phyloP scores from a whole-genome alignment of 1,139 yeast genomes.

The Scheffersomyces lignicola region DNA sequence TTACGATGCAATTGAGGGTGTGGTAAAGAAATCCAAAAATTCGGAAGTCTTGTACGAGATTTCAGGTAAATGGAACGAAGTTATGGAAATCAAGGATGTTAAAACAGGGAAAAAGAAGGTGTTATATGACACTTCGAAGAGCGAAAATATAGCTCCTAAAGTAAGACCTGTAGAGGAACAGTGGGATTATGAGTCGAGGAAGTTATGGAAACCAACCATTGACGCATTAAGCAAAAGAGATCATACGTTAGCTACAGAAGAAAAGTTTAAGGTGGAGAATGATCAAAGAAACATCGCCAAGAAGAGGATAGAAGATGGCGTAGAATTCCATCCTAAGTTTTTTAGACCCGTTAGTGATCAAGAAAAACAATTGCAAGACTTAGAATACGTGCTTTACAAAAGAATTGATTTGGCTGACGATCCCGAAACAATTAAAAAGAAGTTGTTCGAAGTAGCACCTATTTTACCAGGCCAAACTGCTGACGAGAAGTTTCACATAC shows the following conservation, averaged over 20 bases:
- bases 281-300: slow-evolving; percentile 75
- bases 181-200: slow-evolving; percentile 76
- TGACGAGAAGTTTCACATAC: slow-evolving; percentile 62
- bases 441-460: slow-evolving; percentile 66
- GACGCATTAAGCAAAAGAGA: slow-evolving; percentile 74
- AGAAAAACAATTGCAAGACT: slow-evolving; percentile 26
- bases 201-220: slow-evolving; percentile 78
- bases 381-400: slow-evolving; percentile 69
- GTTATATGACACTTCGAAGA: slow-evolving; percentile 63
- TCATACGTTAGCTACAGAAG: slow-evolving; percentile 82
- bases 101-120: slow-evolving; percentile 48
- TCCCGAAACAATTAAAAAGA: slow-evolving; percentile 52
- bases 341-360: slow-evolving; percentile 46
- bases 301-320: slow-evolving; percentile 73
- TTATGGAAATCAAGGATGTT: slow-evolving; percentile 66
- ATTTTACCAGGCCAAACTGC: slow-evolving; percentile 75
- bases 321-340: slow-evolving; percentile 75
- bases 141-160: slow-evolving; percentile 56
- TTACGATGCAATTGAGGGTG: slow-evolving; percentile 86
- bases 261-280: slow-evolving; percentile 82
- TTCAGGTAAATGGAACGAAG: slow-evolving; percentile 91
- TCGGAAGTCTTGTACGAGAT: slow-evolving; percentile 64
- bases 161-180: slow-evolving; percentile 82
- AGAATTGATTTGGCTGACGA: slow-evolving; percentile 40
- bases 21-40: slow-evolving; percentile 51